Evolutionary conservation across 2,329 filamentous ascomycete species (phyloP), one percentile per base, ranked within the genome.

Genomic region (Escovopsis sp.): DNA sequence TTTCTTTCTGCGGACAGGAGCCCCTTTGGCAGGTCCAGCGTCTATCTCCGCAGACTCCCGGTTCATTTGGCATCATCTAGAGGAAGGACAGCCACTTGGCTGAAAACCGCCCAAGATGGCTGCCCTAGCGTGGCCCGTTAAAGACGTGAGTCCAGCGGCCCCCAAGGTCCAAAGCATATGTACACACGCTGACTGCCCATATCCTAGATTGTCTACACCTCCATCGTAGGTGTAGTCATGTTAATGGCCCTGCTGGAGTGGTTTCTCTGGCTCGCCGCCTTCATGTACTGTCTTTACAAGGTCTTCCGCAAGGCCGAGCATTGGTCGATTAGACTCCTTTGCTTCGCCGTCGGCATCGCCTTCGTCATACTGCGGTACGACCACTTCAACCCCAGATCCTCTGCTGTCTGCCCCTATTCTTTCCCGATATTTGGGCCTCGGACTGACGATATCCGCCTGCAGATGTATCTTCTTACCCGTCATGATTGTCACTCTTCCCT

Each of bases 201-300:
- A 14, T 39, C 11, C 12, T 50, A 96, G 85, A 87, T 94, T 51
- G 68, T 89, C 43, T 95, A 93, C 58, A 81, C 88, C 8, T 67
- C 79, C 43, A 81, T 95, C 50, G 73, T 95, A 31, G 84, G 84
- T 14, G 61, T 81, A 7, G 68, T 95, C 39, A 86, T 95, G 79
- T 53, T 91, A 20, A 84, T 83, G 45, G 89, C 89, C 2, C 70
- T 87, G 27, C 68, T 96, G 8, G 89, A 96, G 64, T 96, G 91
- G 87, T 79, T 94, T 46, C 73, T 96, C 12, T 95, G 88, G 86
- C 71, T 96, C 34, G 78, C 82, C n/a, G 87, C 89, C 4, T 96
- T 96, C 57, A 57, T 91, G 47, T 96, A 95, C 62, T 96, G 89
- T 57, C 67, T 95, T 2, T 66, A 78, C 55, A 94, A 95, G 59